A percentile compares a stretch with the other conserved stretches of the same genome.
phyloP scores from a whole-genome alignment of 2,329 filamentous ascomycete genomes.

The Ilyonectria destructans region DNA sequence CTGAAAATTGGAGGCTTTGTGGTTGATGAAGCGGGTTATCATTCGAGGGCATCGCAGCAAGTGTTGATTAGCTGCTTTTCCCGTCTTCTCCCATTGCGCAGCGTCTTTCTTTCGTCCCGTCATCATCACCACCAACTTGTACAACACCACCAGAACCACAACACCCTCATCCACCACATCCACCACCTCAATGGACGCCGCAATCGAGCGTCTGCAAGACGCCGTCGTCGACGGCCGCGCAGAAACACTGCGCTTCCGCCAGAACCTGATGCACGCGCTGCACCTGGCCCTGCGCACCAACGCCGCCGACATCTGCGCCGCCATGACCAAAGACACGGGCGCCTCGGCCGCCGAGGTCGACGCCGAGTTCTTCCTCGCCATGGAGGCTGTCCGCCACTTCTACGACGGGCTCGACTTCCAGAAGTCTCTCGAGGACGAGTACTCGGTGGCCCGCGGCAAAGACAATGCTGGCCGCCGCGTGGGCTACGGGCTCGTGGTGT shows the following conservation, averaged over 20 bases:
- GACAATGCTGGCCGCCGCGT: slow-evolving; percentile 32
- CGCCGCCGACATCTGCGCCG: slow-evolving; percentile 37
- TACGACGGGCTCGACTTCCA: slow-evolving; percentile 36
- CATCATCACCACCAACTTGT: neutral
- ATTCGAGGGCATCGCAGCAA: neutral
- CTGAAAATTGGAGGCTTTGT: neutral
- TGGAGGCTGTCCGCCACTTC: slow-evolving; percentile 37
- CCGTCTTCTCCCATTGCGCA: neutral
- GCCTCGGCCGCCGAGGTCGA: slow-evolving; percentile 39
- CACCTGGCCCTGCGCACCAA: slow-evolving; percentile 32
- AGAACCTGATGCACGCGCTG: slow-evolving; percentile 36
- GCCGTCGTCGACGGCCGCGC: slow-evolving; percentile 40
- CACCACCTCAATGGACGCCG: slow-evolving; percentile 35
- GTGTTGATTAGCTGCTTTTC: neutral
- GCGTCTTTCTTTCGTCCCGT: neutral
- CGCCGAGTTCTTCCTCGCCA: slow-evolving; percentile 43
- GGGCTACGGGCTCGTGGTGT: slow-evolving; percentile 36
- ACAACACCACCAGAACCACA: neutral
- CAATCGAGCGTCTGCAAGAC: slow-evolving; percentile 39
- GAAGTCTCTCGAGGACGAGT: slow-evolving; percentile 35
- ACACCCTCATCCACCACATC: neutral
- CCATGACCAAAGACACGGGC: slow-evolving; percentile 40
- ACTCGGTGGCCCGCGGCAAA: slow-evolving; percentile 30
- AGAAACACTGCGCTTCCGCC: slow-evolving; percentile 43
- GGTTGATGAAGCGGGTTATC: neutral